Evolutionary conservation across 2,329 filamentous ascomycete genomes (phyloP).

Genomic region (Fusarium floridanum): DNA sequence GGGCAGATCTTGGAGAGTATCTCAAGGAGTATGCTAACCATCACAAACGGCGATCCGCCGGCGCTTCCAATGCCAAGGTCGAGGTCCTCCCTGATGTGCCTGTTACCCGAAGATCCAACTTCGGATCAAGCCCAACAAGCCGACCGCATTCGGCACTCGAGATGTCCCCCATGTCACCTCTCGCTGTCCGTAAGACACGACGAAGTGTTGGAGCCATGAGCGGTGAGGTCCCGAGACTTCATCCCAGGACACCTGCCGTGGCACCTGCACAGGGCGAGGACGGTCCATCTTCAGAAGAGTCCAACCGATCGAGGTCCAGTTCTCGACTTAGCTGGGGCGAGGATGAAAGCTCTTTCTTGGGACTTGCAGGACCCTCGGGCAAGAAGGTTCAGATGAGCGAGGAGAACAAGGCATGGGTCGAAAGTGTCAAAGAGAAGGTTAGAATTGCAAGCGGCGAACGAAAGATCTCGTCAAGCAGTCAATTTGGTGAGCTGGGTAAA

Average conservation of each 20-base stretch:
- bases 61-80: constrained; percentile 63
- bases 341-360: constrained; percentile 70
- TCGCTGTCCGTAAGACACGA: constrained; percentile 68
- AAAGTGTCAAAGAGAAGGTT: constrained; percentile 85
- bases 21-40: constrained; percentile 93
- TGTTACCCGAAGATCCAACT: constrained; percentile 46
- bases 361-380: constrained; percentile 77
- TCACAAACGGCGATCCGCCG: constrained; percentile 78
- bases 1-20: constrained; percentile 96
- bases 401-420: constrained; percentile 83
- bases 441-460: constrained; percentile 75
- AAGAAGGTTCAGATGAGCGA: constrained; percentile 76
- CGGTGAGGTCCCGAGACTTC: constrained; percentile 49
- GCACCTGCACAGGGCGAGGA: constrained; percentile 51
- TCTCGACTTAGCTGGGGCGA: constrained; percentile 70
- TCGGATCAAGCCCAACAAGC: constrained; percentile 57
- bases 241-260: constrained; percentile 60
- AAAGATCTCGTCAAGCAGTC: constrained; percentile 47
- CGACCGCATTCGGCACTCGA: constrained; percentile 57
- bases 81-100: constrained; percentile 61
- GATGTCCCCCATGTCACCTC: constrained; percentile 59
- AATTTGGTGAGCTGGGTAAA: constrained; percentile 78
- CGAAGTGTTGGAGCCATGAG: constrained; percentile 56
- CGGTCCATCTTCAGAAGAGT: constrained; percentile 60
- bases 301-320: constrained; percentile 63